These are phyloP conservation scores for Triticum aestivum DNA, from an alignment of 176 grass and related monocot genomes.

Conservation along the genomic window DNA sequence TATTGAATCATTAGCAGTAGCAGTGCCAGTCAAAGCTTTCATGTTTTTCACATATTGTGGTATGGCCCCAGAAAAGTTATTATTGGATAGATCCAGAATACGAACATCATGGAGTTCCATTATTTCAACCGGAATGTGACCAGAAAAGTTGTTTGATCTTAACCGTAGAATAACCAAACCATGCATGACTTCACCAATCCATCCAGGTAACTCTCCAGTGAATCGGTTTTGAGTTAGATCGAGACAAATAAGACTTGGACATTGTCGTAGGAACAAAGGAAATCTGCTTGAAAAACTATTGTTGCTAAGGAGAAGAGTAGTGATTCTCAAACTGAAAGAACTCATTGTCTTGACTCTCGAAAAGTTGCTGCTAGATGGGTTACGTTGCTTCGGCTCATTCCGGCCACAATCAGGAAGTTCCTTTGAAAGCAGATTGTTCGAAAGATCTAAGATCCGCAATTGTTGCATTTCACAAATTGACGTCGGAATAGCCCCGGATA, in stretches of 20 bases:
- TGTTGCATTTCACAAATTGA: background rate
- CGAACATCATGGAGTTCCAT: background rate
- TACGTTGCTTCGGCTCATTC: background rate
- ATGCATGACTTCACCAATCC: background rate
- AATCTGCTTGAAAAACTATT: background rate
- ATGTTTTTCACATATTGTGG: background rate
- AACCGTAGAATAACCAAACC: background rate
- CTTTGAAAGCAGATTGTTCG: background rate
- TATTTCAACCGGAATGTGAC: background rate
- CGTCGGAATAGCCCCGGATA: background rate
- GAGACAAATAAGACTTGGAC: background rate
- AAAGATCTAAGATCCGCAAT: background rate
- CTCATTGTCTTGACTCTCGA: background rate
- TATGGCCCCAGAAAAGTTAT: background rate
- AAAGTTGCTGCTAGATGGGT: background rate
- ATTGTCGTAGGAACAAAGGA: background rate
- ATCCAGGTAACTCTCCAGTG: background rate
- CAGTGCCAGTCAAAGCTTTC: background rate
- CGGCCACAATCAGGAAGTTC: background rate
- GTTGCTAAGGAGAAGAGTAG: background rate
- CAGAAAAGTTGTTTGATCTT: background rate
- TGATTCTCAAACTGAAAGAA: background rate
- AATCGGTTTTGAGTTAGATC: background rate
- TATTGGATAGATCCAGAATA: background rate
- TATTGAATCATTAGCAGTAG: background rate